Conservation (phyloP, 805 yeast genomes). For the Nakazawaea holstii region DNA sequence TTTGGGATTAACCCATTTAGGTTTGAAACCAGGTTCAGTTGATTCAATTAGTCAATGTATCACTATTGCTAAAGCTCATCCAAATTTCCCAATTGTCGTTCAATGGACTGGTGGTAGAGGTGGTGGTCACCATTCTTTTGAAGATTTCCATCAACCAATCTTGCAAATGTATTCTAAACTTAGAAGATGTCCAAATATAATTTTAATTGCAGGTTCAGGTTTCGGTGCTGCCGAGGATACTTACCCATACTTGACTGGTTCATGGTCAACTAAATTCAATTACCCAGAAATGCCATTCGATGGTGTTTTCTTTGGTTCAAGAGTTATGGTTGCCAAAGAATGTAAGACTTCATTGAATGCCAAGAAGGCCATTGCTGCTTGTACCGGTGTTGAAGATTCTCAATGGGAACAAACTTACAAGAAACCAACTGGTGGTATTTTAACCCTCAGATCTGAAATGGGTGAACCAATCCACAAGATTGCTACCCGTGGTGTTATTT, state of each 20-base stretch:
- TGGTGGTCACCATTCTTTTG: slow-evolving; percentile 99
- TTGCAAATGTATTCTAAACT: slow-evolving; percentile 93
- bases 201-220: slow-evolving; percentile 96
- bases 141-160: slow-evolving; percentile 98
- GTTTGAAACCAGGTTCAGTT: slow-evolving; percentile 96
- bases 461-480: slow-evolving; percentile 99
- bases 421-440: slow-evolving; percentile 93
- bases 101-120: slow-evolving; percentile 99
- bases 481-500: slow-evolving; percentile 95
- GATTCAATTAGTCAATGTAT: slow-evolving; percentile 87
- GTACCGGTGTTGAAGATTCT: slow-evolving; percentile 83
- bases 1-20: slow-evolving; percentile 87
- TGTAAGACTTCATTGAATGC: slow-evolving; percentile 92
- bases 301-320: slow-evolving; percentile 92
- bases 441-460: slow-evolving; percentile 97
- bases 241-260: slow-evolving; percentile 95
- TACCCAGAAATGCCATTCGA: slow-evolving; percentile 99
- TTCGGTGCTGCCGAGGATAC: slow-evolving; percentile 97
- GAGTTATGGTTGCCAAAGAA: slow-evolving; percentile 97
- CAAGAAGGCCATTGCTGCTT: slow-evolving; percentile 83
- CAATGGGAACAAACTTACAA: slow-evolving; percentile 94
- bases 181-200: slow-evolving; percentile 85
- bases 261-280: slow-evolving; percentile 83
- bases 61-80: slow-evolving; percentile 91
- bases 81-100: slow-evolving; percentile 90